Base-by-base conservation (phyloP, 1,139 yeast species). In the Spencermartinsiella ligniputridi region DNA sequence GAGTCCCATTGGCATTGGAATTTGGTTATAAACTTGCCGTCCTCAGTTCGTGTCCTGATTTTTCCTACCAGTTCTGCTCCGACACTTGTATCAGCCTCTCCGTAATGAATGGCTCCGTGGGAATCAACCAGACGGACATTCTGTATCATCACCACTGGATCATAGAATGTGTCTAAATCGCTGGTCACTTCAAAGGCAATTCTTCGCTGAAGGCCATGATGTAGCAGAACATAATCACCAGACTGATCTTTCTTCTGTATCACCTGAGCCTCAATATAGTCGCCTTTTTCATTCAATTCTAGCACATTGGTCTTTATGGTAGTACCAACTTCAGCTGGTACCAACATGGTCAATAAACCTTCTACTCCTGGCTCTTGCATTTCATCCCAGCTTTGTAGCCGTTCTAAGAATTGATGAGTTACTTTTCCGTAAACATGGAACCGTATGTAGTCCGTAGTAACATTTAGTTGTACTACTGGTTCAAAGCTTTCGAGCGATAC, bases 341-440 rank as follows among this genome's bases (percentile, higher is more conserved):
- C 24, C n/a, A 30, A 29, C 13, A 16, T 37, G 2, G 42, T 20
- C n/a, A 13, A 13, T 15, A 6, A 20, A 15, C 34, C 13, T 35
- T 37, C 37, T 16, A 44, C n/a, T 1, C 49, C 51, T 2, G 53
- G 51, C 32, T 59, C 64, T 40, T 59, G 65, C 59, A 61, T 52
- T 32, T 57, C 61, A 41, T 61, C 66, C 66, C 66, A 61, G 42
- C 64, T 59, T 4, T 45, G 39, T 32, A 61, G 41, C 27, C 55
- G 52, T 13, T 59, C 60, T 17, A 61, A 36, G 39, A 53, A 59
- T n/a, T 43, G 46, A 5, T 24, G 25, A 8, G 49, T 42, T 4
- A 55, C 43, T 9, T 39, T 44, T 2, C 58, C 64, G 36, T 49
- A 55, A 1, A 58, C 44, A 33, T 41, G 39, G 39, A 55, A 13